phyloP scores from a whole-genome alignment of 192 early-diverging fungal species.

The Gonapodya sp. region DNA sequence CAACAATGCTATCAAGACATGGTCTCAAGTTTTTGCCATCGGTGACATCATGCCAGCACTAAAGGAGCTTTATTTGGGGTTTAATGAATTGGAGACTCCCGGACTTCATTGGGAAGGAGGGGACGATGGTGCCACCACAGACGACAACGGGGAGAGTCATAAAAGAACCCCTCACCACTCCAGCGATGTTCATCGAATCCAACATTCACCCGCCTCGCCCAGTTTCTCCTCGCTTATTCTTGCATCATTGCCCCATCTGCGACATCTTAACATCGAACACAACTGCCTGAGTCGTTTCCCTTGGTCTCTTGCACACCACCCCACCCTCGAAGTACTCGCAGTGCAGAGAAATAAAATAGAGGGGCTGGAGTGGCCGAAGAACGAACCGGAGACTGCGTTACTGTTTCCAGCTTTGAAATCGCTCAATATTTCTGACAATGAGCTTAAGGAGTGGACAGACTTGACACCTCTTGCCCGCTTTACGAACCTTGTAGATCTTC shows the following conservation, averaged over 20 bases:
- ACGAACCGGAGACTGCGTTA: not conserved
- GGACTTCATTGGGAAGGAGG: slow-evolving; percentile 5
- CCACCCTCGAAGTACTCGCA: not conserved
- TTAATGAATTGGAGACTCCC: slow-evolving; percentile 26
- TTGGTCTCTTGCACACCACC: not conserved
- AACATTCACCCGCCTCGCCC: not conserved
- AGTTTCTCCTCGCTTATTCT: not conserved
- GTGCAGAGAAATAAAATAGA: not conserved
- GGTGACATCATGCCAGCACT: slow-evolving; percentile 31
- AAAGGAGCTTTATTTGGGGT: slow-evolving; percentile 39
- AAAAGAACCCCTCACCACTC: not conserved
- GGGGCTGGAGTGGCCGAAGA: not conserved
- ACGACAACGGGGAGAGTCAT: not conserved
- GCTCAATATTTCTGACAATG: not conserved
- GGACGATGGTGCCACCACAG: not conserved
- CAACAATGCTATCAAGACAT: slow-evolving; percentile 21
- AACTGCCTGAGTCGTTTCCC: not conserved
- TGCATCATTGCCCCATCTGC: not conserved
- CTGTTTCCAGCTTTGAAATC: not conserved
- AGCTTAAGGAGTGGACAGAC: not conserved
- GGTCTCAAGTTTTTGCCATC: slow-evolving; percentile 23
- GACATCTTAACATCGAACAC: not conserved
- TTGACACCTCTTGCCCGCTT: not conserved
- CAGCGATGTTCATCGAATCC: not conserved
- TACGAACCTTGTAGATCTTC: not conserved